These are phyloP conservation scores for Ensete ventricosum DNA, from an alignment of 176 grass and related monocot species.

Conservation along the genomic window DNA sequence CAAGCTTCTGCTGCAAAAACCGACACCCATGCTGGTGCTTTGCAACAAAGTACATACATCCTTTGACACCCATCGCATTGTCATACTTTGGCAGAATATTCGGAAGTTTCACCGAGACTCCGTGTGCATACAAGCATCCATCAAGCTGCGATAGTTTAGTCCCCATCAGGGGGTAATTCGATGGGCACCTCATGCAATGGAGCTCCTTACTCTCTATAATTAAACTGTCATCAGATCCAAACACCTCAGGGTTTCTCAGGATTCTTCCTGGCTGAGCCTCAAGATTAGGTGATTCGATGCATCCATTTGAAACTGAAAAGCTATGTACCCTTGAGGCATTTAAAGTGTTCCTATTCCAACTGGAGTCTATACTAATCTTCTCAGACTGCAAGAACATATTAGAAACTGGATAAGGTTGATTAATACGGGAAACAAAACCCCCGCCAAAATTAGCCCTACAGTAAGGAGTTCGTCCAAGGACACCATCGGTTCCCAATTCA, in stretches of 20 bases:
- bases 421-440: neutral
- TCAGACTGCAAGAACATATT: neutral
- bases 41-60: slow-evolving; percentile 38
- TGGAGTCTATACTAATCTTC: neutral
- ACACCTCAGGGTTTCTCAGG: neutral
- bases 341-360: neutral
- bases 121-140: neutral
- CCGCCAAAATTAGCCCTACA: neutral
- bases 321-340: neutral
- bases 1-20: slow-evolving; percentile 59
- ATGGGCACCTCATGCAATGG: neutral
- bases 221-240: slow-evolving; percentile 9
- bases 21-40: slow-evolving; percentile 65
- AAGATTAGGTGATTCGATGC: neutral
- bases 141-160: neutral
- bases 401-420: neutral
- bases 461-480: neutral
- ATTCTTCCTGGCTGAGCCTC: neutral
- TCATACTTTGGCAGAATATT: slow-evolving; percentile 29
- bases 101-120: slow-evolving; percentile 1
- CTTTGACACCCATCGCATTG: slow-evolving; percentile 32
- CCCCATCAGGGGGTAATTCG: neutral
- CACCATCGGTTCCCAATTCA: neutral
- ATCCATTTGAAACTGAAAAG: neutral
- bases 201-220: slow-evolving; percentile 5